Evolutionary conservation across 257 asterid species (phyloP), one percentile per base, ranked within the genome.

Genomic region (Haberlea rhodopensis): DNA sequence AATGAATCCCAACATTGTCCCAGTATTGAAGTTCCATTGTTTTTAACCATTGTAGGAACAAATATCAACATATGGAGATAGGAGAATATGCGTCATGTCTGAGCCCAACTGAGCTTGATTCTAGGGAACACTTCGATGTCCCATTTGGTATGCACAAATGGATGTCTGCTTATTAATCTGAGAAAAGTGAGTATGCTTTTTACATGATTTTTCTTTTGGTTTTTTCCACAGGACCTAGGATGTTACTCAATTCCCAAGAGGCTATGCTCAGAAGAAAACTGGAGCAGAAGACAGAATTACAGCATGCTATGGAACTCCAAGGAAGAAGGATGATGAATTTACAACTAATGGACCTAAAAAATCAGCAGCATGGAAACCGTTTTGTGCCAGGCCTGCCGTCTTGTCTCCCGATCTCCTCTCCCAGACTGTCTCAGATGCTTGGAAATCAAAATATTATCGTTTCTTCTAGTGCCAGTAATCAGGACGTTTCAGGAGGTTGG

Each of bases 291-390:
- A 87, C 80, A 2, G 96, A 87, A 52, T 73, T 85, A 60, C 95
- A 87, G 80, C 88, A 89, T 57, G 91, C 89, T 8, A 79, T 90
- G 68, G 95, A 87, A 61, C 80, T 90, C 54, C 95, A 87, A 60
- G 87, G 92, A 7, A 88, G 87, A 80, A 84, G 94, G 49, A 71
- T 90, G 75, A 76, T 85, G 95, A 82, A 77, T 67, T 63, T 90
- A 79, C 95, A 86, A 57, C 78, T 87, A 3, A 79, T 89, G 84
- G 92, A 86, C 79, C 66, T 81, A 45, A 87, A 87, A 71, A 85
- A 81, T 62, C 82, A 67, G 57, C 85, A 79, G 19, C 76, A 71
- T 57, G 70, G 56, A 61, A 73, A 65, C 70, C 90, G 74, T 48
- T 81, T 72, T 71, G 76, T 70, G 43, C 79, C 84, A 21, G 62